Conservation (phyloP, 805 yeast genomes). For the Candida ponderosae region DNA sequence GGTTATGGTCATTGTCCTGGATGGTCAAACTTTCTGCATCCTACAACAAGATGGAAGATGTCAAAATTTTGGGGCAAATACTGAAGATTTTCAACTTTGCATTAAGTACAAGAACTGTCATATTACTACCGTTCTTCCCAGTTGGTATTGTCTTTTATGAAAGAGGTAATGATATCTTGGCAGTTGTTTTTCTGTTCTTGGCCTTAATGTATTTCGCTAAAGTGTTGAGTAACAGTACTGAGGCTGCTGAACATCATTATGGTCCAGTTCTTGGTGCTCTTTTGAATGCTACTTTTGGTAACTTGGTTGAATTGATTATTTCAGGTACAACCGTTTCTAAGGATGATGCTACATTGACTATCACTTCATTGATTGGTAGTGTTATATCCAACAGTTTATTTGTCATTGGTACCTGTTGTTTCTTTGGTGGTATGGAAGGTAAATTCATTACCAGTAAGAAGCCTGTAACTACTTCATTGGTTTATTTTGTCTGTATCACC, state of each 20-base stretch:
- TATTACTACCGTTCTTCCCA: constrained; percentile 14
- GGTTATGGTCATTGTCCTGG: constrained; percentile 8
- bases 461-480: constrained; percentile 9
- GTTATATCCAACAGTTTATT: constrained; percentile 38
- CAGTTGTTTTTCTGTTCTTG: constrained; percentile 15
- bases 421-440: constrained; percentile 16
- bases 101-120: constrained; percentile 11
- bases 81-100: constrained; percentile 10
- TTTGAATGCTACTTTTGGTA: constrained; percentile 43
- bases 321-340: constrained; percentile 40
- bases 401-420: constrained; percentile 17
- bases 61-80: constrained; percentile 8
- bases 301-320: constrained; percentile 42
- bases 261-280: constrained; percentile 39
- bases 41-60: constrained; percentile 9
- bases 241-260: constrained; percentile 14
- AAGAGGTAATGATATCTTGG: constrained; percentile 8
- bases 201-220: constrained; percentile 17
- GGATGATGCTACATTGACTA: constrained; percentile 39
- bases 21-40: constrained; percentile 3
- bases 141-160: constrained; percentile 13
- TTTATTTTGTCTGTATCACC: constrained; percentile 13
- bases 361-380: constrained; percentile 41
- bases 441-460: constrained; percentile 7
- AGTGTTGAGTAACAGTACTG: constrained; percentile 16